Evolutionary conservation across 331 rosid species (phyloP), one percentile per base, ranked within the genome.

Genomic region (Quercus lobata): DNA sequence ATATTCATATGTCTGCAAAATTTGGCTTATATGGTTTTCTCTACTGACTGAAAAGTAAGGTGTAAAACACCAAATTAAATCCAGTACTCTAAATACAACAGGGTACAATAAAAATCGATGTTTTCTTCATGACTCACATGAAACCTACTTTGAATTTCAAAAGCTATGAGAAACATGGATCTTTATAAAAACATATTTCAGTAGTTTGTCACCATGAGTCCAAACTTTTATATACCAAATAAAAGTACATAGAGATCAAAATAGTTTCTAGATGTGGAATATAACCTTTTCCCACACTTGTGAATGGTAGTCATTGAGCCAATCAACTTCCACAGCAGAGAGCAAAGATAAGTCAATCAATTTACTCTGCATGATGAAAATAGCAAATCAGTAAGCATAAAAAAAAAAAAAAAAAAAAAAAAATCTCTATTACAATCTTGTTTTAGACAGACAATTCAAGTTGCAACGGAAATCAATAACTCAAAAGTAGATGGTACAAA

Each of bases 231-330:
- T 2, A 58, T n/a, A 8, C 46, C 49, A 34, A 66, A 18, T 22
- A 34, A 57, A 18, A 22, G 15, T 32, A 16, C 72, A 7, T 34
- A 35, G 14, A 19, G n/a, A 34, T 32, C n/a, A 11, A 27, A 57
- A 44, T 10, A 75, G 29, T 57, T 58, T n/a, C 71, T 10, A 35
- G 53, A 41, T 10, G 46, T 37, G 55, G 16, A 4, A 18, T 25
- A 32, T 37, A 79, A 95, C 99, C 97, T 95, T 95, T 77, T 91
- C 97, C 99, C 97, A 92, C 68, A 92, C 97, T 81, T 85, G 87
- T 30, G 91, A 90, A 85, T 95, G 97, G 84, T 91, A 95, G 66
- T 88, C 86, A 79, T 95, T 85, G 34, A 95, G 92, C 99, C 99
- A 92, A 78, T 88, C 84, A 53, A 91, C 72, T 79, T 95, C 99